Percentiles rank a stretch among this genome's conserved stretches.
These are phyloP conservation scores for Neurospora tetraspora DNA, from an alignment of 495 filamentous ascomycete genomes.

Conservation along the genomic window DNA sequence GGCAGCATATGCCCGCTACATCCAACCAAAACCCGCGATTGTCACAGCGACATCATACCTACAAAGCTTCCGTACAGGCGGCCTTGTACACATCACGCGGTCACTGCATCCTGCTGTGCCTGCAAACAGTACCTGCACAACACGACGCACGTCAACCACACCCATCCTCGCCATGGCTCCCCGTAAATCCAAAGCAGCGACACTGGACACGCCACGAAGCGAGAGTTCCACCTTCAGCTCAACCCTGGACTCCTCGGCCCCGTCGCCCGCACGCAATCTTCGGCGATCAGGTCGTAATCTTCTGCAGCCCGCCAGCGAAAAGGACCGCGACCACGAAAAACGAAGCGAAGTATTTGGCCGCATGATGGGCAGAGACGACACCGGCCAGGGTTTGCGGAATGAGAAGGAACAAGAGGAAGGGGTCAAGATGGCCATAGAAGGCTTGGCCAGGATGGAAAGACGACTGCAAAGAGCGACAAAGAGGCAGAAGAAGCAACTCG, in stretches of 20 bases:
- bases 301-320: background rate
- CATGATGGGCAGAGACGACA: background rate
- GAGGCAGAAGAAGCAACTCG: constrained; percentile 19
- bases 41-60: background rate
- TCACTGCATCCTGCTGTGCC: background rate
- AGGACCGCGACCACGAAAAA: background rate
- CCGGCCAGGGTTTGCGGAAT: background rate
- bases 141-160: background rate
- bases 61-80: background rate
- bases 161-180: background rate
- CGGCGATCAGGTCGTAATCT: background rate
- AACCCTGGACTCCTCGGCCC: background rate
- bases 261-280: background rate
- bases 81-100: background rate
- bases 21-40: background rate
- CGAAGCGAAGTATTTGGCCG: background rate
- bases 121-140: background rate
- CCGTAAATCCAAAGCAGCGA: background rate
- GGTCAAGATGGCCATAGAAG: constrained; percentile 18
- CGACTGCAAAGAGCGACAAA: constrained; percentile 16
- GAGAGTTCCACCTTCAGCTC: background rate
- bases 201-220: background rate
- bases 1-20: background rate
- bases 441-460: constrained; percentile 20
- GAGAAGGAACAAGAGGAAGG: constrained; percentile 8